Conservation (phyloP, 306 rosid species). For the Begonia peltatifolia region DNA sequence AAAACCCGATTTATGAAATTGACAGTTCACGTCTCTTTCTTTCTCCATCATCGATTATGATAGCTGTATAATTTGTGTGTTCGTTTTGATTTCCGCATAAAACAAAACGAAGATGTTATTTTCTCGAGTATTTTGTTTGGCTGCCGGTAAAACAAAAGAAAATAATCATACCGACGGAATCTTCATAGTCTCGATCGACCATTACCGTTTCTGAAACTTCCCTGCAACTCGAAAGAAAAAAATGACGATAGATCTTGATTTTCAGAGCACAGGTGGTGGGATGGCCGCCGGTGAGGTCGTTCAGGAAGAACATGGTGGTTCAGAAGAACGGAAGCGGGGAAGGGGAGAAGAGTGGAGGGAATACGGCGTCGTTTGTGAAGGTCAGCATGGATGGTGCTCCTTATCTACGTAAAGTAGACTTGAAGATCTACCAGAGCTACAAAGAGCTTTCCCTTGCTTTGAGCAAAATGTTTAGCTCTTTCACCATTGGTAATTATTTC, state of each 20-base stretch:
- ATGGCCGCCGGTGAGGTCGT: conserved; percentile 89
- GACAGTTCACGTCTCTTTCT: no score
- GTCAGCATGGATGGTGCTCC: conserved; percentile 97
- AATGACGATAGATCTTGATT: neutral
- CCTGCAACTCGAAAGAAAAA: no score
- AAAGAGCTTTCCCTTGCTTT: conserved; percentile 56
- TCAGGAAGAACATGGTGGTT: conserved; percentile 46
- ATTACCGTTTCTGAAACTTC: no score
- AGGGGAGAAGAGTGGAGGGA: conserved; percentile 3
- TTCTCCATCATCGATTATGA: no score
- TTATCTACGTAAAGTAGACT: conserved; percentile 71
- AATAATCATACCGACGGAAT: conserved; percentile 66
- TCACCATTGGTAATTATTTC: conserved; percentile 33
- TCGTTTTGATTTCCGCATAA: neutral
- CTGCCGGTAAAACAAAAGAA: conserved; percentile 62
- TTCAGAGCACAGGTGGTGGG: conserved; percentile 83
- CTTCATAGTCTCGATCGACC: conserved; percentile 20
- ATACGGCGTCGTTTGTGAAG: conserved; percentile 45
- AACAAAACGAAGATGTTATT: conserved; percentile 1
- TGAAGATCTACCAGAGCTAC: conserved; percentile 64
- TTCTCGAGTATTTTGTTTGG: conserved; percentile 18
- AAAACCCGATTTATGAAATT: no score
- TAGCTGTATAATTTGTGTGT: no score
- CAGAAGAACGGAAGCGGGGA: conserved; percentile 20
- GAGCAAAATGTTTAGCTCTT: conserved; percentile 70